phyloP scores from a whole-genome alignment of 495 filamentous ascomycete species.

The Penicillium robsamsonii region DNA sequence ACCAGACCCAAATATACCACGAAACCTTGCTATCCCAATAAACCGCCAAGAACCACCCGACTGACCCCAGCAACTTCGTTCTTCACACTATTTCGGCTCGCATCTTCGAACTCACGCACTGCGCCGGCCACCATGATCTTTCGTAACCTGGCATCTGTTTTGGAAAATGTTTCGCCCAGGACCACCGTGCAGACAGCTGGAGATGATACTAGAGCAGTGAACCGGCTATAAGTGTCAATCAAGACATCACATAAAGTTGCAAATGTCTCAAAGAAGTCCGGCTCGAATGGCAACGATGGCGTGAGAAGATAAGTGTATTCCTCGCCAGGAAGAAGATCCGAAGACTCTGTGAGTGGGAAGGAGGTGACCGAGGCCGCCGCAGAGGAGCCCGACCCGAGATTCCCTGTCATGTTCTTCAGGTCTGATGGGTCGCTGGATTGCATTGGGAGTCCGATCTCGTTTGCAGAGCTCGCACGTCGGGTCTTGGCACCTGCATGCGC shows the following conservation, averaged over 20 bases:
- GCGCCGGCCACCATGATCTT: slow-evolving; percentile 84
- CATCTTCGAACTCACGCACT: slow-evolving; percentile 91
- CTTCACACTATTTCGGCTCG: slow-evolving; percentile 68
- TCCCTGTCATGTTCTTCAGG: slow-evolving; percentile 44
- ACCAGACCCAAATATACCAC: neutral
- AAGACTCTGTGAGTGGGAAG: slow-evolving; percentile 50
- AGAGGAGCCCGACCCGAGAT: slow-evolving; percentile 37
- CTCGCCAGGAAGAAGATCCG: slow-evolving; percentile 62
- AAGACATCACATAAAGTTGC: slow-evolving; percentile 95
- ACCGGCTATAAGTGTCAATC: slow-evolving; percentile 83
- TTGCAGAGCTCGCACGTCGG: slow-evolving; percentile 69
- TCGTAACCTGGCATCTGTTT: slow-evolving; percentile 79
- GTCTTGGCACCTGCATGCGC: slow-evolving; percentile 61
- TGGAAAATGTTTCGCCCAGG: slow-evolving; percentile 73
- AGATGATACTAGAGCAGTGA: slow-evolving; percentile 67
- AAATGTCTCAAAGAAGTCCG: slow-evolving; percentile 96
- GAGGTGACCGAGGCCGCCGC: slow-evolving; percentile 42
- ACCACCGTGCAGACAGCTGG: slow-evolving; percentile 66
- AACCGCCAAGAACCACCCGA: slow-evolving; percentile 83
- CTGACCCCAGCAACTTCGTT: slow-evolving; percentile 79
- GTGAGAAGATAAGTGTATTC: slow-evolving; percentile 87
- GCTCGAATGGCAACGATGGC: slow-evolving; percentile 92
- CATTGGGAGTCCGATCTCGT: slow-evolving; percentile 63
- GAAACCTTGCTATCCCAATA: slow-evolving; percentile 59
- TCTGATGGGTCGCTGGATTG: slow-evolving; percentile 52